Base-by-base conservation (phyloP, 192 early-diverging fungal species). In the Thamnidium elegans region DNA sequence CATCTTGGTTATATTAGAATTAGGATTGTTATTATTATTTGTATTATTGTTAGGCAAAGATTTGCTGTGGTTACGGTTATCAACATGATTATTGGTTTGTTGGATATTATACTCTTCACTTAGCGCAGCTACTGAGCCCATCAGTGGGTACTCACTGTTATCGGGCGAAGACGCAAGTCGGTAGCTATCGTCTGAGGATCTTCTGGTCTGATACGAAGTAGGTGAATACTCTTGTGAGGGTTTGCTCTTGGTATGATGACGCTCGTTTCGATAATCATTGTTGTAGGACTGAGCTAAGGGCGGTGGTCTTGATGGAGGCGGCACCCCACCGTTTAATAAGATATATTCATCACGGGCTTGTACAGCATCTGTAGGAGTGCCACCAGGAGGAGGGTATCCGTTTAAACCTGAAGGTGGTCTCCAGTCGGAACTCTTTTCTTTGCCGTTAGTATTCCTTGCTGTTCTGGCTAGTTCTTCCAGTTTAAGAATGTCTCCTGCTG, bases 381-480 rank as follows among this genome's bases (percentile, higher is more conserved):
- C 23, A 26, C 21, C 58, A 13, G 19, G 31, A 42, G 31, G 6
- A 23, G 17, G 23, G 3, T 42, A 26, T 2, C 59, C 62, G 17
- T 63, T 20, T 0, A 69, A 31, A 17, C 70, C 70, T 0, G 70
- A 72, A 47, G 70, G 70, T 0, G 70, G 70, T 44, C 70, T 51
- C 65, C 64, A 72, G 5, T 55, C 70, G 6, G 36, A 39, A 7
- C 47, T 39, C 44, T 48, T 48, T 5, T 15, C 46, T 19, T 48
- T 48, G 5, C 42, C 42, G 20, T 21, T 45, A 42, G 52, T 53
- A 0, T 63, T 30, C 42, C 68, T 55, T 14, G 67, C 62, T 47
- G 59, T 66, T n/a, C 74, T 59, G 19, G 65, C 68, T 17, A 75
- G 23, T 34, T 75, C 74, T 26, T 75, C 74, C 11, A 75, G 31